Conservation (phyloP, 2,329 filamentous ascomycete species). For the Monosporascus sp. region DNA sequence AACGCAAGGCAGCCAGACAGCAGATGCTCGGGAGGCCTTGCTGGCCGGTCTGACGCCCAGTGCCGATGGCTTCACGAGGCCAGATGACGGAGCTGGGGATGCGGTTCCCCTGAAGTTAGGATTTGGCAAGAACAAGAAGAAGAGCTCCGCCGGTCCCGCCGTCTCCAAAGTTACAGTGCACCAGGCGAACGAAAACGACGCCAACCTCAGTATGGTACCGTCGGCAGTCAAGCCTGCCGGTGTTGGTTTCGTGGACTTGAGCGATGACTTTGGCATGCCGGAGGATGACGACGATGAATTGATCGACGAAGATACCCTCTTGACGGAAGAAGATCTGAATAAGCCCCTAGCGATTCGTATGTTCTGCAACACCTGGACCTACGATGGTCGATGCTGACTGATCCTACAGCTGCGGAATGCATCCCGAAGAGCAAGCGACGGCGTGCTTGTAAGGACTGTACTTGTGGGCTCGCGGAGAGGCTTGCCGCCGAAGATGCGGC, state of each 20-base stretch:
- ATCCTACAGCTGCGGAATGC: slow-evolving; percentile 66
- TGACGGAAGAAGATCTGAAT: slow-evolving; percentile 79
- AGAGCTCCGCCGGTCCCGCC: slow-evolving; percentile 30
- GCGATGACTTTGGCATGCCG: slow-evolving; percentile 55
- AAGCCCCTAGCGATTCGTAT: slow-evolving; percentile 73
- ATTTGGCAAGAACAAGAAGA: slow-evolving; percentile 59
- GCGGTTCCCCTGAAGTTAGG: slow-evolving; percentile 55
- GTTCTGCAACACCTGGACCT: not conserved
- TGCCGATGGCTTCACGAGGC: slow-evolving; percentile 67
- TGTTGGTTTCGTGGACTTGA: slow-evolving; percentile 64
- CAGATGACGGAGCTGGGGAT: slow-evolving; percentile 51
- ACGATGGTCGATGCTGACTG: slow-evolving; percentile 16
- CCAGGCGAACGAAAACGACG: slow-evolving; percentile 35
- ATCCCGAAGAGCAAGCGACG: slow-evolving; percentile 85
- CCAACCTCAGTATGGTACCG: slow-evolving; percentile 27
- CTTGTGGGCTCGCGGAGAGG: slow-evolving; percentile 82
- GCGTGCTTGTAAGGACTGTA: slow-evolving; percentile 96
- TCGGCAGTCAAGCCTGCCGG: slow-evolving; percentile 44
- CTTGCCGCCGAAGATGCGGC: slow-evolving; percentile 78
- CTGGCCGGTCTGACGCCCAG: slow-evolving; percentile 70
- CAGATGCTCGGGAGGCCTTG: slow-evolving; percentile 71
- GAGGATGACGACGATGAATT: slow-evolving; percentile 72
- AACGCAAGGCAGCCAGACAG: slow-evolving; percentile 31
- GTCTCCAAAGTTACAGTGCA: slow-evolving; percentile 25
- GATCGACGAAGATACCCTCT: slow-evolving; percentile 83